Evolutionary conservation across 176 grass and related monocot genomes (phyloP), one percentile per base, ranked within the genome.

Genomic region (Triticum urartu): DNA sequence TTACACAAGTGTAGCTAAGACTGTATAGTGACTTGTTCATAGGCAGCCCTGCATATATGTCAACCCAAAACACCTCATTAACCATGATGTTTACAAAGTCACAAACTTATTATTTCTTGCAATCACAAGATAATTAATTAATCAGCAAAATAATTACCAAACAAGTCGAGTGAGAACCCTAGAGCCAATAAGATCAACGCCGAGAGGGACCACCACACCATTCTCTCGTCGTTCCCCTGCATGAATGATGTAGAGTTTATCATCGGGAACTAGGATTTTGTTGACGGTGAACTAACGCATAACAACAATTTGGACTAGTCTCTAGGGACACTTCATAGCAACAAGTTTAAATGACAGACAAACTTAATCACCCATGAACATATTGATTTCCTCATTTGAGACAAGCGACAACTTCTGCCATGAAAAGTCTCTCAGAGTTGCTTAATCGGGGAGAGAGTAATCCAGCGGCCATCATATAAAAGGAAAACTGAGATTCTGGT

Each of bases 11-110:
- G 59, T 97, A 97, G 77, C 95, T 97, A 34, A 91, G 67, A 32
- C 89, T 90, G 77, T 95, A 97, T 50, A 97, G 32, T 9, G 91
- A 91, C 80, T 97, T 97, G 72, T 97, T 97, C 91, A 97, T 85
- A 5, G 17, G 87, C 21, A 97, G 21, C 26, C 95, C 95, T 97
- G 52, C 24, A 71, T 52, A 13, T 5, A 22, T 60, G 10, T 64
- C 59, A 36, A 36, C 21, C 10, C 2, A 0, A 12, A 56, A 42
- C 18, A 66, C 7, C 18, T 32, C 0, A 4, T 50, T 54, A 21
- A 7, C 9, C 40, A 68, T 18, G 7, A 3, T 21, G 32, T 9
- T 36, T 1, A 32, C 7, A 68, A 62, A 62, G 6, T 11, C 3
- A 3, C 0, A 24, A 62, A 62, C 9, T 62, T 62, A 62, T 22